phyloP scores from a whole-genome alignment of 2,329 filamentous ascomycete species.

The Clonostachys rosea region DNA sequence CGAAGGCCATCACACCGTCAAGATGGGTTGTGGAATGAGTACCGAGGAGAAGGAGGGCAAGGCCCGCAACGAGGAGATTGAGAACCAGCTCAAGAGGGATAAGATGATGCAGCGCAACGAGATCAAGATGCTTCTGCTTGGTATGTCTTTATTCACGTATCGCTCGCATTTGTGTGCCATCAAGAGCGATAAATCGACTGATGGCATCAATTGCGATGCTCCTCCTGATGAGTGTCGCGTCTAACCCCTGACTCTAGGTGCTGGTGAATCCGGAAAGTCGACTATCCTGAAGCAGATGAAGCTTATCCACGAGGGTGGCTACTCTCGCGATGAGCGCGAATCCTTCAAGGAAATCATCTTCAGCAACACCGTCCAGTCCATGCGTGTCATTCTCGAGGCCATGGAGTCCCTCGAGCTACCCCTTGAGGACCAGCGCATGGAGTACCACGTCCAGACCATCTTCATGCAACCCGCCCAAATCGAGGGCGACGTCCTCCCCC shows the following conservation, averaged over 20 bases:
- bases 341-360: constrained; percentile 70
- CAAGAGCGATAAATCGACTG: neutral
- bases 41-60: constrained; percentile 99
- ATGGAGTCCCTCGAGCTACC: constrained; percentile 72
- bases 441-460: constrained; percentile 97
- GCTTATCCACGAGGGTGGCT: constrained; percentile 97
- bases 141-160: constrained; percentile 39
- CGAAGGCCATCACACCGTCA: constrained; percentile 36
- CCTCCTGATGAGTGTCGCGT: neutral
- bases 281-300: constrained; percentile 99
- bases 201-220: neutral
- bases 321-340: constrained; percentile 81
- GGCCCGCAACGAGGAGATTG: constrained; percentile 99
- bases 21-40: constrained; percentile 99
- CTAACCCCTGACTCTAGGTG: constrained; percentile 53
- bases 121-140: constrained; percentile 99
- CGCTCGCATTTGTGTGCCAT: too few species aligned
- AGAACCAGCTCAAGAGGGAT: constrained; percentile 97
- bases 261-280: constrained; percentile 92
- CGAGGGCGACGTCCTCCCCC: constrained; percentile 89
- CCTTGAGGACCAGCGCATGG: constrained; percentile 85
- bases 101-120: constrained; percentile 99
- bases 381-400: constrained; percentile 65
- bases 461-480: constrained; percentile 99
- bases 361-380: constrained; percentile 66